Evolutionary conservation across 768 basidiomycete genomes (phyloP).

Genomic region (Xanthoconium purpureum): DNA sequence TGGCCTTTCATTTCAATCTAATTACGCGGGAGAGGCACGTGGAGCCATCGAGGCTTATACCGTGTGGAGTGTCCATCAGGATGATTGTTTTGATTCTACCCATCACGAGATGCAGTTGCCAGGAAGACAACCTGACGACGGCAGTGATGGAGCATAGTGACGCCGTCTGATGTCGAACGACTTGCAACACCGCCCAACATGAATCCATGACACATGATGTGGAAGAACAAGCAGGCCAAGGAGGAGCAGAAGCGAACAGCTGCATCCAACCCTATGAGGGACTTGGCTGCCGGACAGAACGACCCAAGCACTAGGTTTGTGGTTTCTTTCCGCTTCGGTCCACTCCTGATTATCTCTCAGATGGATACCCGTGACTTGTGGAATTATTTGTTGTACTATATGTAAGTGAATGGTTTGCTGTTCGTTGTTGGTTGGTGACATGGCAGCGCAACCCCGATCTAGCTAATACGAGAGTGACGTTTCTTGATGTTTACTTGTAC

Average conservation of each 20-base stretch:
- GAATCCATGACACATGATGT: neutral
- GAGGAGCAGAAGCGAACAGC: conserved; percentile 8
- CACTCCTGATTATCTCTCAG: neutral
- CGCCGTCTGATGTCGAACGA: neutral
- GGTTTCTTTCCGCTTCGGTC: neutral
- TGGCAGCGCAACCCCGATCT: neutral
- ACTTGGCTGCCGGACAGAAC: neutral
- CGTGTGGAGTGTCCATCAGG: neutral
- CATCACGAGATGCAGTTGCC: neutral
- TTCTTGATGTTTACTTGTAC: neutral
- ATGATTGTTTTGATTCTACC: neutral
- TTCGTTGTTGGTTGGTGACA: conserved; percentile 6
- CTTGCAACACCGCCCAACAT: neutral
- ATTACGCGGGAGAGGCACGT: neutral
- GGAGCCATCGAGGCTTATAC: neutral
- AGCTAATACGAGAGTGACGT: neutral
- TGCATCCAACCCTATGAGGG: neutral
- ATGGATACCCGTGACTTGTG: neutral
- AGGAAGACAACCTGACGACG: neutral
- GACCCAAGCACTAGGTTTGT: conserved; percentile 13
- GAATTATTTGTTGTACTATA: neutral
- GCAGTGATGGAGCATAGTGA: neutral
- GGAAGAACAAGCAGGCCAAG: conserved; percentile 17
- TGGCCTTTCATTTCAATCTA: no score
- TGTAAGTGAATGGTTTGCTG: conserved; percentile 7